Evolutionary conservation across 2,329 filamentous ascomycete species (phyloP).

Genomic region (Myriosclerotinia curreyana): DNA sequence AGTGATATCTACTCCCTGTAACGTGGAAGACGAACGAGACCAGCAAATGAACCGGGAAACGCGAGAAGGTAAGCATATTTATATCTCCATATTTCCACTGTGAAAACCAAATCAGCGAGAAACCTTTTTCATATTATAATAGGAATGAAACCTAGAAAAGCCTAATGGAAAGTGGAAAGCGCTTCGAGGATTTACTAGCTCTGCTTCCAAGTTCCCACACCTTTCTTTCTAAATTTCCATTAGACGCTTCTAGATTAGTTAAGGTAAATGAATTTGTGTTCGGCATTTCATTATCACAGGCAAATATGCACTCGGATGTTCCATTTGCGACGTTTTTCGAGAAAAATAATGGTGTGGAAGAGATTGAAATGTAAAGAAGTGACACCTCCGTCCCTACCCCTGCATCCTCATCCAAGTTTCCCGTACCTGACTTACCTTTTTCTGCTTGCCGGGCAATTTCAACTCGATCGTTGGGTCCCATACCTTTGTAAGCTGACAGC

Average conservation of each 20-base stretch:
- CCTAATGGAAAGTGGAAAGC: background rate
- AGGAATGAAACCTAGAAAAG: background rate
- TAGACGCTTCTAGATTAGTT: constrained; percentile 14
- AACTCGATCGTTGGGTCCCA: too few relatives aligned
- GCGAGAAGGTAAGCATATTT: constrained; percentile 12
- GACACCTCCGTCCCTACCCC: constrained; percentile 17
- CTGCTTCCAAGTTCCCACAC: too few relatives aligned
- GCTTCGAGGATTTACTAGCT: background rate
- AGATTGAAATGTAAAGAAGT: constrained; percentile 7
- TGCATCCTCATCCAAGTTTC: constrained; percentile 13
- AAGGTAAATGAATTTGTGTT: constrained; percentile 14
- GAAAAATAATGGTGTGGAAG: constrained; percentile 5
- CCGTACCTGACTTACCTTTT: constrained; percentile 10
- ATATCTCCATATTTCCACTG: constrained; percentile 8
- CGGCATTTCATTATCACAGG: constrained; percentile 8
- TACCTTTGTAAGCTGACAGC: constrained; percentile 11
- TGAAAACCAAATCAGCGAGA: background rate
- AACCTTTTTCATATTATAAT: background rate
- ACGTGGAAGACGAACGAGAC: constrained; percentile 13
- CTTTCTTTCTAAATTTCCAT: too few relatives aligned
- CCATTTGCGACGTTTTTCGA: too few relatives aligned
- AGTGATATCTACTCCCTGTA: constrained; percentile 20
- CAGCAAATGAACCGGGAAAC: constrained; percentile 16
- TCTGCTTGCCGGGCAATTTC: too few relatives aligned
- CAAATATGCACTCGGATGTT: constrained; percentile 1